Evolutionary conservation across 73 alveolate species (phyloP).

Genomic region (Paraurostyla sp.): DNA sequence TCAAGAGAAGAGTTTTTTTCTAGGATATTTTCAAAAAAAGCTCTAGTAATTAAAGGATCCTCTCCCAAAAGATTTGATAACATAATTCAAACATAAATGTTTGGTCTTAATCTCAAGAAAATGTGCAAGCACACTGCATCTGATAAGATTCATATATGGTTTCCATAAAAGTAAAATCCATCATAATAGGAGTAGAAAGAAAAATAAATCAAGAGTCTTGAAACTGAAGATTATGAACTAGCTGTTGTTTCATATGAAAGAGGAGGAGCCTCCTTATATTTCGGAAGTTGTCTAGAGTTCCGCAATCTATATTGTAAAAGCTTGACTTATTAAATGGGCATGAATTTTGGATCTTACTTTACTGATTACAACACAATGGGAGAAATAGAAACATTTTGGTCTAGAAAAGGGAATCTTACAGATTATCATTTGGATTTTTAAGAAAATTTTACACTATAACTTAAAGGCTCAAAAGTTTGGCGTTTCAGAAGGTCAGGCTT

Average conservation of each 20-base stretch:
- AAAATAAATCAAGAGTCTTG: slow-evolving; percentile 26
- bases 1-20: slow-evolving; percentile 1
- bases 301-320: slow-evolving; percentile 49
- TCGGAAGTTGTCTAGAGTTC: slow-evolving; percentile 57
- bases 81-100: background rate
- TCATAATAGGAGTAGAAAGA: background rate
- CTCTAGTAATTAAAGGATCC: slow-evolving; percentile 53
- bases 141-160: slow-evolving; percentile 69
- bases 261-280: slow-evolving; percentile 71
- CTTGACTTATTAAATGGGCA: slow-evolving; percentile 64
- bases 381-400: slow-evolving; percentile 83
- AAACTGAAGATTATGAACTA: slow-evolving; percentile 29
- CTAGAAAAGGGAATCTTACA: slow-evolving; percentile 76
- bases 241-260: slow-evolving; percentile 56
- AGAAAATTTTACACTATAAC: slow-evolving; percentile 84
- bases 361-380: slow-evolving; percentile 70
- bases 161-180: slow-evolving; percentile 26
- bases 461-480: slow-evolving; percentile 73
- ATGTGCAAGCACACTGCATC: slow-evolving; percentile 68
- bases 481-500: slow-evolving; percentile 42
- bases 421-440: slow-evolving; percentile 87
- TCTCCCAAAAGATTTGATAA: slow-evolving; percentile 22
- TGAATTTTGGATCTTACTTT: slow-evolving; percentile 65
- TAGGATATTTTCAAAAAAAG: slow-evolving; percentile 50
- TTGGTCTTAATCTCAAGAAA: slow-evolving; percentile 1